Conservation (phyloP, 352 stramenopile species). For the Globisporangium abappressorium region DNA sequence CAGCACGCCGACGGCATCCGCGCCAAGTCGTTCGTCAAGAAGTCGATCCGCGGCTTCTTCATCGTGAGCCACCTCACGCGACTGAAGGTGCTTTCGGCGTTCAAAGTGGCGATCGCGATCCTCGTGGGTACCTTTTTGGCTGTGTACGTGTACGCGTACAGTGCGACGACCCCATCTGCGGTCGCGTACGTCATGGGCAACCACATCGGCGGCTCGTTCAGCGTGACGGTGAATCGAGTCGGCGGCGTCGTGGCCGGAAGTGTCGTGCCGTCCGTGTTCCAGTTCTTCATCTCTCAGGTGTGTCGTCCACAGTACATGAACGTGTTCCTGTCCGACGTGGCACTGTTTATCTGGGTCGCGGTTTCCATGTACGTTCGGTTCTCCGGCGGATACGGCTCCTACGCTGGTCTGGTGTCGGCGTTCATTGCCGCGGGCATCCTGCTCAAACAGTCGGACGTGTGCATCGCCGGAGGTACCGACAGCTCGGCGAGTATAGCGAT, state of each 20-base stretch:
- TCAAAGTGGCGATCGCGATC: conserved; percentile 62
- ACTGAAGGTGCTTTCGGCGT: conserved; percentile 35
- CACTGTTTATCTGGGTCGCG: conserved; percentile 72
- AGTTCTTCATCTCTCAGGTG: conserved; percentile 81
- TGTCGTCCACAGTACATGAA: conserved; percentile 42
- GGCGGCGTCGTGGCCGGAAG: conserved; percentile 78
- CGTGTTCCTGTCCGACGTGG: conserved; percentile 42
- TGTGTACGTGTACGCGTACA: conserved; percentile 77
- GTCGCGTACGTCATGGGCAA: conserved; percentile 82
- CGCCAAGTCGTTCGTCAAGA: conserved; percentile 44
- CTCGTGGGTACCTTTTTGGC: conserved; percentile 62
- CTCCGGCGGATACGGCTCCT: conserved; percentile 60
- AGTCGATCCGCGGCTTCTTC: conserved; percentile 50
- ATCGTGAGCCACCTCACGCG: conserved; percentile 40
- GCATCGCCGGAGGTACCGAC: conserved; percentile 35
- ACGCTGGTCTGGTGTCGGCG: conserved; percentile 70
- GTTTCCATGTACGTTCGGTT: conserved; percentile 79
- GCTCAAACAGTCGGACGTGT: conserved; percentile 60
- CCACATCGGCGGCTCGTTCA: conserved; percentile 74
- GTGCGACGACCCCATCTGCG: conserved; percentile 48
- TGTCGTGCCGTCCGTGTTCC: conserved; percentile 78
- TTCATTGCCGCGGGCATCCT: conserved; percentile 68
- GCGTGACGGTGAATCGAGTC: conserved; percentile 79
- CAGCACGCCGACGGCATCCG: conserved; percentile 44
- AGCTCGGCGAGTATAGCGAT: conserved; percentile 51